Base-by-base conservation (phyloP, 345 rosid species). In the Eucalyptus lansdowneana region DNA sequence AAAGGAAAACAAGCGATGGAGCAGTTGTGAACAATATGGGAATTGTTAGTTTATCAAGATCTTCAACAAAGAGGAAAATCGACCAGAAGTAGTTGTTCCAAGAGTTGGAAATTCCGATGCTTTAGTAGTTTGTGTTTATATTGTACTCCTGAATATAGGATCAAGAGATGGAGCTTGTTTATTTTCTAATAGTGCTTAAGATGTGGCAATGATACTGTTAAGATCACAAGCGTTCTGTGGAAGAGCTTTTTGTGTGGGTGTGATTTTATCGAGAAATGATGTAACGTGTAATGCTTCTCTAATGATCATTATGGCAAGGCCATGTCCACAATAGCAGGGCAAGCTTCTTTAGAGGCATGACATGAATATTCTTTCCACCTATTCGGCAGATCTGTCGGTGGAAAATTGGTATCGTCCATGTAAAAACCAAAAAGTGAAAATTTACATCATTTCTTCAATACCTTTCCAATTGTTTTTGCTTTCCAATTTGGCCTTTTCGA, bases 201-300 rank as follows among this genome's bases (percentile, higher is more conserved):
- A 62, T 62, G 72, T 2, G 72, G 72, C 72, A 65, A 7, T 29
- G 34, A 4, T 29, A 65, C 37, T 7, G 72, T 29, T 29, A 29
- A 65, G 72, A 29, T 27, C 72, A 65, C 72, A 65, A 29, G 72
- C 37, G 14, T 65, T 29, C 19, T 65, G 67, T 5, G n/a, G 7
- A 11, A 60, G 67, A 60, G 67, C 67, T 58, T 58, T 58, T 11
- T 58, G 67, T 58, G 67, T 5, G n/a, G 15, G 67, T 27, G 31
- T 60, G n/a, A 12, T 60, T 60, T 60, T 11, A 25, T 60, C 67
- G 67, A 25, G 67, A 27, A 60, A 60, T 25, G 67, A 60, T 25
- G 31, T 60, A 27, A 60, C n/a, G 67, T 60, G 67, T 11, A 60
- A 60, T 60, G 67, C 34, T 29, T 65, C 34, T 87, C 96, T 97